Percentiles rank a stretch among this genome's conserved stretches.
These are phyloP conservation scores for Cadophora gregata DNA, from an alignment of 2,329 filamentous ascomycete species.

Conservation along the genomic window DNA sequence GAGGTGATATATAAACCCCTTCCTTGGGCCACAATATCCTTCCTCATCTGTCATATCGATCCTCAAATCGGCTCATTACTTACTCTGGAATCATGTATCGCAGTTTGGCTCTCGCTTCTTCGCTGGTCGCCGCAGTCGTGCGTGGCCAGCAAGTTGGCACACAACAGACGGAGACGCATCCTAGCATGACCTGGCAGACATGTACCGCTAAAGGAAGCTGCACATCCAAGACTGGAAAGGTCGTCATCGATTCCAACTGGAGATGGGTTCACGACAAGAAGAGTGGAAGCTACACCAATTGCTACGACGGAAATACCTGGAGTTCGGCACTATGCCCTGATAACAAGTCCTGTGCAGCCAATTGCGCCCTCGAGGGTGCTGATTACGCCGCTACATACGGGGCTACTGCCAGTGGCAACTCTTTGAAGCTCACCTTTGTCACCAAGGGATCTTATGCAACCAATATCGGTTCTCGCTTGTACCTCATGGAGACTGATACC, in stretches of 20 bases:
- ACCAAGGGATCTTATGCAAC: constrained; percentile 50
- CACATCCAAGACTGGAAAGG: constrained; percentile 52
- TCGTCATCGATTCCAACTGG: constrained; percentile 63
- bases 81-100: constrained; percentile 34
- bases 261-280: constrained; percentile 58
- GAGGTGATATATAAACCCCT: constrained; percentile 12
- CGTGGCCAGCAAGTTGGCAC: constrained; percentile 56
- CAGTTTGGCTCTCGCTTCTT: constrained; percentile 48
- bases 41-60: neutral
- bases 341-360: constrained; percentile 51
- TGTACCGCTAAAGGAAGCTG: constrained; percentile 54
- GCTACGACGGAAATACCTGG: constrained; percentile 51
- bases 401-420: constrained; percentile 57
- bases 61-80: neutral
- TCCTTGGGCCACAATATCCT: neutral
- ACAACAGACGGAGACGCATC: constrained; percentile 55
- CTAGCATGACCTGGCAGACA: constrained; percentile 56
- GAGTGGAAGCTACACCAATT: constrained; percentile 45
- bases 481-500: constrained; percentile 62
- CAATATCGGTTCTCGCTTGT: constrained; percentile 63
- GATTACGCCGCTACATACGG: constrained; percentile 59
- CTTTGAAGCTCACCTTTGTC: constrained; percentile 62
- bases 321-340: constrained; percentile 50
- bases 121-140: constrained; percentile 48
- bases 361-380: constrained; percentile 60